Conservation (phyloP, 805 yeast genomes). For the Schwanniomyces vanrijiae region DNA sequence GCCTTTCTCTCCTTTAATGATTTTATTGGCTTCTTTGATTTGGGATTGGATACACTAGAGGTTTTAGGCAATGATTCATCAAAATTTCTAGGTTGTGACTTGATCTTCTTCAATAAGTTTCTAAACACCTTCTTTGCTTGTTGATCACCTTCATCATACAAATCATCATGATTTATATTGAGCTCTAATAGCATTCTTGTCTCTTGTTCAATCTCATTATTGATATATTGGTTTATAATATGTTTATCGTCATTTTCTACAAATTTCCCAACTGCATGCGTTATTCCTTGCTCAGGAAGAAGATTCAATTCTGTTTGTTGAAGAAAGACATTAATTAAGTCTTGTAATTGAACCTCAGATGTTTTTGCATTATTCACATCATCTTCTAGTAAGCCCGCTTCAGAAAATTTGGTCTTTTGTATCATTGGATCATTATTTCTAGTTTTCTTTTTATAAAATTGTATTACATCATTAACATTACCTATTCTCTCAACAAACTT, state of each 20-base stretch:
- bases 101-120: conserved; percentile 42
- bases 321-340: conserved; percentile 62
- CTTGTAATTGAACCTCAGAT: conserved; percentile 51
- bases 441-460: conserved; percentile 57
- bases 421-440: conserved; percentile 18
- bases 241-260: conserved; percentile 82
- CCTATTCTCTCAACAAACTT: conserved; percentile 90
- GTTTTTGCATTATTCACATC: conserved; percentile 14
- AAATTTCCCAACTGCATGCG: conserved; percentile 66
- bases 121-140: conserved; percentile 37
- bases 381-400: conserved; percentile 11
- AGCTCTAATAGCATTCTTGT: conserved; percentile 46
- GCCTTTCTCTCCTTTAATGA: not conserved
- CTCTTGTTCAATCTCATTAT: conserved; percentile 54
- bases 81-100: conserved; percentile 12
- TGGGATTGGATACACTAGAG: not conserved
- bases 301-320: conserved; percentile 63
- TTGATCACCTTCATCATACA: conserved; percentile 27
- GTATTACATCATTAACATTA: conserved; percentile 82
- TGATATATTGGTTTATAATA: conserved; percentile 64
- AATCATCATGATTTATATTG: conserved; percentile 41
- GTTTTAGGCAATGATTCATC: not conserved
- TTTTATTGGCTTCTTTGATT: not conserved
- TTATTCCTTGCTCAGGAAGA: conserved; percentile 73
- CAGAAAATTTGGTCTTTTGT: conserved; percentile 12